Percentiles rank a stretch among this genome's conserved stretches.
Conservation (phyloP, 1,284 basidiomycete species). For the Boletus hoseneyae region DNA sequence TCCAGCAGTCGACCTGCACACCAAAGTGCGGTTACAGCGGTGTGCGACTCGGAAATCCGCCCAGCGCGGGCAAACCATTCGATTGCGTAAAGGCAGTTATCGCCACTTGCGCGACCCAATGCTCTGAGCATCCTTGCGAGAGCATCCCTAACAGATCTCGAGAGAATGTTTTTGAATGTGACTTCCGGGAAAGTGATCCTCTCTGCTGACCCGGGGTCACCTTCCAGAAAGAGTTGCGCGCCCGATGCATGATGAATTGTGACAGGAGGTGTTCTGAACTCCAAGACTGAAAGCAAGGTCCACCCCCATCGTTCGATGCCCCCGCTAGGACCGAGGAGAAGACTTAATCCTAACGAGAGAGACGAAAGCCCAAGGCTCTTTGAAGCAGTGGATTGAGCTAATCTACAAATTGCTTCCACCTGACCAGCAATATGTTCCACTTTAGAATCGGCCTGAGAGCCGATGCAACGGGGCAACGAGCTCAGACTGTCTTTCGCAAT, state of each 20-base stretch:
- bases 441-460: constrained; percentile 66
- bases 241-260: constrained; percentile 44
- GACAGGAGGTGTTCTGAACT: constrained; percentile 59
- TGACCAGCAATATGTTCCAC: constrained; percentile 64
- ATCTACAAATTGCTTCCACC: constrained; percentile 66
- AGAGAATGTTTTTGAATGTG: constrained; percentile 59
- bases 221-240: constrained; percentile 60
- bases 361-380: constrained; percentile 31
- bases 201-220: constrained; percentile 35
- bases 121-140: constrained; percentile 69
- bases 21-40: constrained; percentile 78
- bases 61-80: constrained; percentile 80
- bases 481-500: constrained; percentile 62
- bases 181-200: constrained; percentile 56
- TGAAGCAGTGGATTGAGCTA: constrained; percentile 33
- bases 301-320: constrained; percentile 89
- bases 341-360: constrained; percentile 56
- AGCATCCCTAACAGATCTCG: constrained; percentile 49
- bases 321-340: constrained; percentile 76
- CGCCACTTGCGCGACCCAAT: constrained; percentile 69
- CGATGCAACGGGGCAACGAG: constrained; percentile 73
- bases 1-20: constrained; percentile 73
- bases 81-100: constrained; percentile 66
- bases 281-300: constrained; percentile 72
- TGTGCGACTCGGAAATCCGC: constrained; percentile 38